Evolutionary conservation across 2,329 filamentous ascomycete genomes (phyloP).

Genomic region (Colletotrichum higginsianum): DNA sequence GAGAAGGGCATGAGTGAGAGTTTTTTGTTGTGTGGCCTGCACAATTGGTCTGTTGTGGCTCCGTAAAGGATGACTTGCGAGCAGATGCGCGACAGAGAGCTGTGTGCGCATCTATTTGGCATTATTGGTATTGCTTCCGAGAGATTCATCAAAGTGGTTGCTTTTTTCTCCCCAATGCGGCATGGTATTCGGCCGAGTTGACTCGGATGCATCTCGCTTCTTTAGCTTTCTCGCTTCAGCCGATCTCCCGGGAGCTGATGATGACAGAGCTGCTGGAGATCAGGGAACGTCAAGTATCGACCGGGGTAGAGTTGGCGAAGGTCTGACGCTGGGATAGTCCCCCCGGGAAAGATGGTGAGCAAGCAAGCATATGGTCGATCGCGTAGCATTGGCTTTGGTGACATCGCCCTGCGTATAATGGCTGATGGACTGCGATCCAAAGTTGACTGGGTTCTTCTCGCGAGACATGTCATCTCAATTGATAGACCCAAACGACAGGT

Average conservation of each 20-base stretch:
- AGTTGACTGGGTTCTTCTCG: background rate
- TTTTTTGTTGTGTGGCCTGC: background rate
- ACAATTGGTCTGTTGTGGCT: background rate
- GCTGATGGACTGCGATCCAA: background rate
- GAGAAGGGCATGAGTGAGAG: background rate
- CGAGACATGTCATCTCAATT: background rate
- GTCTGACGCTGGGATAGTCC: background rate
- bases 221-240: constrained; percentile 13
- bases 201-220: background rate
- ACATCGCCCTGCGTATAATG: background rate
- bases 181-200: background rate
- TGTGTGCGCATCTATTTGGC: background rate
- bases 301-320: background rate
- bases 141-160: constrained; percentile 13
- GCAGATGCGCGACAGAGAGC: background rate
- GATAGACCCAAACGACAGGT: background rate
- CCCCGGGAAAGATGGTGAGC: background rate
- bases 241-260: constrained; percentile 16
- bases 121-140: background rate
- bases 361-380: constrained; percentile 11
- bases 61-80: background rate
- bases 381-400: background rate
- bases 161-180: background rate
- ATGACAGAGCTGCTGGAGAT: background rate
- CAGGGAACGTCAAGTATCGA: background rate